Evolutionary conservation across 257 asterid genomes (phyloP), one percentile per base, ranked within the genome.

Genomic region (Solanum arcanum): DNA sequence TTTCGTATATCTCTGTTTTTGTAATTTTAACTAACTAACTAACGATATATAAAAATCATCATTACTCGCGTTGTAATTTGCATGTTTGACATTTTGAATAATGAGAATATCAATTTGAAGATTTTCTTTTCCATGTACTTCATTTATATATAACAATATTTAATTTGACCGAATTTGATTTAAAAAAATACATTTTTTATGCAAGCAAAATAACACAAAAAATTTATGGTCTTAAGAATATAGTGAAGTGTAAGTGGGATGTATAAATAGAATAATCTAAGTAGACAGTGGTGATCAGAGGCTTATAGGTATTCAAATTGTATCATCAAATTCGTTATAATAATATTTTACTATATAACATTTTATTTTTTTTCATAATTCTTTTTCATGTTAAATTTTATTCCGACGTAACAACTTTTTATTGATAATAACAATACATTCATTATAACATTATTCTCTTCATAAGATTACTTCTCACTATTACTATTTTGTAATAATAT

Each of bases 201-300:
- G 20, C 1, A 3, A 3, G 13, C 3, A 14, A 69, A 69, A 69
- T 14, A 29, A 29, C n/a, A 31, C 76, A 69, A 6, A 21, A 6
- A 60, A 9, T 21, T 59, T 20, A 20, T 21, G 27, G 0, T 59
- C 68, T 4, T 10, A 56, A 0, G 15, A 66, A 66, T 12, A 5
- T 25, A 12, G 33, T 25, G 5, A 25, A 60, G 14, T 60, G 69
- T 10, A 27, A 27, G 20, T 27, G 8, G 14, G 49, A 85, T 42
- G 83, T 73, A 82, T 52, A 82, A 84, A 59, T 73, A 69, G 62
- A 75, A 56, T 68, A 60, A 60, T 35, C 29, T 62, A n/a, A n/a
- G 1, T 9, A 62, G 31, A 62, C 42, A 35, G n/a, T 3, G 47
- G 3, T 14, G 18, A 18, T 3, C 68, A 76, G 29, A 13, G 70